phyloP scores from a whole-genome alignment of 1,284 basidiomycete species.

The Papiliotrema flavescens region DNA sequence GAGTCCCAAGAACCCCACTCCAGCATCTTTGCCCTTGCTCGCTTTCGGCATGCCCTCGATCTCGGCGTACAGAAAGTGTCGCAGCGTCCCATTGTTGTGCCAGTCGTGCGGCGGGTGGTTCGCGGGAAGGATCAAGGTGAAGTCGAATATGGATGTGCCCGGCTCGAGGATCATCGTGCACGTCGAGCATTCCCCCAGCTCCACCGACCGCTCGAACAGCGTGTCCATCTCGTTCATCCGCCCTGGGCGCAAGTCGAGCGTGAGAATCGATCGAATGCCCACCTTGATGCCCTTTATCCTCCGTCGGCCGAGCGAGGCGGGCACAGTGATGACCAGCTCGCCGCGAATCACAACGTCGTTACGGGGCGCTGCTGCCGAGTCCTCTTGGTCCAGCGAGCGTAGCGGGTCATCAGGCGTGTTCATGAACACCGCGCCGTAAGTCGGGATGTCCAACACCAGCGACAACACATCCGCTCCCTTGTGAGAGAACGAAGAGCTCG shows the following conservation, averaged over 20 bases:
- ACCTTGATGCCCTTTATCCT: conserved; percentile 4
- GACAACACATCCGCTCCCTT: not conserved
- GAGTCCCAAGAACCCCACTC: not conserved
- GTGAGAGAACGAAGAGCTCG: not conserved
- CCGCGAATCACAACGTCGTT: conserved; percentile 1
- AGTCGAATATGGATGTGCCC: conserved; percentile 10
- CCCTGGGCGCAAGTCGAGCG: conserved; percentile 5
- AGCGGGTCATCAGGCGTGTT: not conserved
- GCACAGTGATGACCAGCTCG: conserved; percentile 7
- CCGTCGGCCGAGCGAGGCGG: conserved; percentile 4
- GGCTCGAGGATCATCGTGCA: not conserved
- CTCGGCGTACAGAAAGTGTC: conserved; percentile 25
- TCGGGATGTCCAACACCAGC: not conserved
- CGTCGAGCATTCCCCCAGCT: conserved; percentile 2
- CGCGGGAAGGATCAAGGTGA: conserved; percentile 23
- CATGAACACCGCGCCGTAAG: conserved; percentile 4
- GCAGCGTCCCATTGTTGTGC: conserved; percentile 24
- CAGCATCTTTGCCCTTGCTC: not conserved
- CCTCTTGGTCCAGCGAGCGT: not conserved
- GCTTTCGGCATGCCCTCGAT: conserved; percentile 22
- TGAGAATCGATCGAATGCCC: not conserved
- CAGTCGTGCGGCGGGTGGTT: conserved; percentile 30
- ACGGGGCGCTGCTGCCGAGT: not conserved
- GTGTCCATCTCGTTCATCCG: conserved; percentile 11
- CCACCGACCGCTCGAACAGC: conserved; percentile 11